phyloP scores from a whole-genome alignment of 495 filamentous ascomycete species.

The Neurospora sp. region DNA sequence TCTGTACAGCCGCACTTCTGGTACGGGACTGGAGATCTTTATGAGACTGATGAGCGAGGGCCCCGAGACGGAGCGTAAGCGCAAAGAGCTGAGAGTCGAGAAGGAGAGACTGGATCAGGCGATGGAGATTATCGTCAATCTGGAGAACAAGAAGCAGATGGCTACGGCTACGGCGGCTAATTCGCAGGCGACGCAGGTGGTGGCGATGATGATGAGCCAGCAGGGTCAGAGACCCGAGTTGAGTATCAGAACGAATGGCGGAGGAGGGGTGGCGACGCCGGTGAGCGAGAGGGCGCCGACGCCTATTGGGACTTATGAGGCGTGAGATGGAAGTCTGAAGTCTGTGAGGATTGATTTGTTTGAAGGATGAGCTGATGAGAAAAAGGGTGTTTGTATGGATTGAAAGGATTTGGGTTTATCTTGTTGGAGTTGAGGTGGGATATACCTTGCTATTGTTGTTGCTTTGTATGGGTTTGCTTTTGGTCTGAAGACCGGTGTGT shows the following conservation, averaged over 20 bases:
- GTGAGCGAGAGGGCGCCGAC: not conserved
- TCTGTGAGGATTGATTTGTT: not conserved
- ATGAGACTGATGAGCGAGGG: slow-evolving; percentile 37
- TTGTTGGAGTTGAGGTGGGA: not conserved
- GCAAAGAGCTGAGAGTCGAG: slow-evolving; percentile 27
- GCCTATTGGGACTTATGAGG: not conserved
- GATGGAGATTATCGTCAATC: slow-evolving; percentile 29
- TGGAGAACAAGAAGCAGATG: slow-evolving; percentile 10
- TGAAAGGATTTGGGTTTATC: not conserved
- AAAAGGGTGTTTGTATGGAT: not conserved
- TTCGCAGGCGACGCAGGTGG: not conserved
- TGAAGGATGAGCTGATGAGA: not conserved
- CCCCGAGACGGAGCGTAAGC: slow-evolving; percentile 21
- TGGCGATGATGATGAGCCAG: not conserved
- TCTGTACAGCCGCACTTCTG: slow-evolving; percentile 6
- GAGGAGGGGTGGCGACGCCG: not conserved
- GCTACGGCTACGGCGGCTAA: not conserved
- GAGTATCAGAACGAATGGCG: not conserved
- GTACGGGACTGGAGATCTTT: slow-evolving; percentile 19
- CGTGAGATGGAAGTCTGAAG: not conserved
- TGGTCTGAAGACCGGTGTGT: not conserved
- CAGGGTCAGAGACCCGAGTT: not conserved
- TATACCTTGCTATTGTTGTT: not conserved
- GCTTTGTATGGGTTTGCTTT: not conserved
- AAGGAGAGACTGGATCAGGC: slow-evolving; percentile 29